Evolutionary conservation across 768 basidiomycete genomes (phyloP).

Genomic region (Psilocybe cubensis): DNA sequence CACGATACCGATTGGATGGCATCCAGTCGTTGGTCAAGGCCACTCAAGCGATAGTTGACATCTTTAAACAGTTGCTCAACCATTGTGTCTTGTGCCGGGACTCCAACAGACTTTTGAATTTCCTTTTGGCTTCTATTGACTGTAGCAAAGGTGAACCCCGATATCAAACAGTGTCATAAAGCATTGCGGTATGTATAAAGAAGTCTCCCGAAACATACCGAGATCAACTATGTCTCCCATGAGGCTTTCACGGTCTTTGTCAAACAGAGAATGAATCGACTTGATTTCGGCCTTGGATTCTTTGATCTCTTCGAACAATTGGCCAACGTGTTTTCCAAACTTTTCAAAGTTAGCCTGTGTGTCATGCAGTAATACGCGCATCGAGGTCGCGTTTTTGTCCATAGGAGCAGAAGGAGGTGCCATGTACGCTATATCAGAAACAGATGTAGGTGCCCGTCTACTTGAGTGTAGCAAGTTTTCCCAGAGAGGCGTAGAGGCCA

Average conservation of each 20-base stretch:
- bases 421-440: conserved; percentile 25
- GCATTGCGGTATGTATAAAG: neutral
- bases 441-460: conserved; percentile 27
- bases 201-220: conserved; percentile 40
- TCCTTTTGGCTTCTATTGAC: conserved; percentile 68
- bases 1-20: conserved; percentile 51
- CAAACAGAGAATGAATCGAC: conserved; percentile 57
- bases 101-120: conserved; percentile 59
- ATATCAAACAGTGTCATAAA: conserved; percentile 13
- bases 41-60: conserved; percentile 44
- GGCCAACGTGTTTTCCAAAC: conserved; percentile 60
- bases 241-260: conserved; percentile 60
- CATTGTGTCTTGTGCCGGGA: conserved; percentile 51
- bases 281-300: conserved; percentile 56
- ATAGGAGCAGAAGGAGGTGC: conserved; percentile 50
- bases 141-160: conserved; percentile 25
- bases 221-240: conserved; percentile 58
- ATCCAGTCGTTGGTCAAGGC: conserved; percentile 58
- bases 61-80: conserved; percentile 46
- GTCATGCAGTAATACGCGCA: conserved; percentile 74
- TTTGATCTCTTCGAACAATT: conserved; percentile 53
- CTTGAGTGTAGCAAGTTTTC: conserved; percentile 57
- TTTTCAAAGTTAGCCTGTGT: conserved; percentile 73
- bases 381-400: conserved; percentile 71
- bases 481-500: conserved; percentile 50